Conservation (phyloP, 257 asterid species). For the Solanum chilense region DNA sequence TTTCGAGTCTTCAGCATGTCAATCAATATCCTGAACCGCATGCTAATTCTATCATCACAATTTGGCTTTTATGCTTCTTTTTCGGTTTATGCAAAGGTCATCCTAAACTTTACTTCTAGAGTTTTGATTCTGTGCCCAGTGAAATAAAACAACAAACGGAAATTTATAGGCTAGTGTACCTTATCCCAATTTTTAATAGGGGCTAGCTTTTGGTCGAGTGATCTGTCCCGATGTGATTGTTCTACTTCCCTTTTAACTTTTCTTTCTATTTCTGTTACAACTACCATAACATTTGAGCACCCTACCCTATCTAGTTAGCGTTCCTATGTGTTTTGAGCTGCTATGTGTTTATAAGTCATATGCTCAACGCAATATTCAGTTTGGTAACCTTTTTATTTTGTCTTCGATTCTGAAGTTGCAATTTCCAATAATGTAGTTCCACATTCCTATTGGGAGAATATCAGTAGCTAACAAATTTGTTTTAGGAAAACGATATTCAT, state of each 20-base stretch:
- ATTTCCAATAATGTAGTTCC: background rate
- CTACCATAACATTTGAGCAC: background rate
- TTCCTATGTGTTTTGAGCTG: background rate
- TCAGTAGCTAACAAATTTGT: conserved; percentile 3
- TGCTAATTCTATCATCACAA: background rate
- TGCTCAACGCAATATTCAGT: background rate
- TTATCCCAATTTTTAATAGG: background rate
- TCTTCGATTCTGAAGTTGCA: background rate
- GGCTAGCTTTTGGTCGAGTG: background rate
- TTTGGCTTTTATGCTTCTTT: background rate
- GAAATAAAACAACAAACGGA: background rate
- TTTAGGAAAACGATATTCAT: conserved; percentile 47
- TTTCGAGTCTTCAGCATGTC: background rate
- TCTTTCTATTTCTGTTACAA: background rate
- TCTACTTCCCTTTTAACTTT: background rate
- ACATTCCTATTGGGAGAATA: background rate
- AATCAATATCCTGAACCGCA: background rate
- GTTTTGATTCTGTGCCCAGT: background rate
- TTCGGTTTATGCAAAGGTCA: background rate
- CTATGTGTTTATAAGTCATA: background rate
- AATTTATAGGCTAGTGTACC: background rate
- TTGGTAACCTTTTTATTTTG: background rate
- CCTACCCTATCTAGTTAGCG: background rate
- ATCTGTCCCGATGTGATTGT: background rate
- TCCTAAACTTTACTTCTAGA: background rate